Evolutionary conservation across 2,329 filamentous ascomycete genomes (phyloP).

Genomic region (Pseudogymnoascus sp.): DNA sequence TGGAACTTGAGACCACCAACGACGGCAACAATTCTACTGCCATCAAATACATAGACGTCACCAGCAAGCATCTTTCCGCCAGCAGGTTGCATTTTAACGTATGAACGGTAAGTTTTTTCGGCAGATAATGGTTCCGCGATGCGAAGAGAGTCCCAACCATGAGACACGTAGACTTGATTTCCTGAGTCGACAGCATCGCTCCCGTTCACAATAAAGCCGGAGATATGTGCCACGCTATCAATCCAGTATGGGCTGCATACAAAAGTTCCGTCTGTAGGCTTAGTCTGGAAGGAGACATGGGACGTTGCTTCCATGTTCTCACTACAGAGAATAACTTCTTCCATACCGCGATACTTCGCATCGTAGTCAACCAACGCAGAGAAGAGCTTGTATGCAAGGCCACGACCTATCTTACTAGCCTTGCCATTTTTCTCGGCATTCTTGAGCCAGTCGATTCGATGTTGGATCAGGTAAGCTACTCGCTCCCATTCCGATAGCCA

Average conservation of each 20-base stretch:
- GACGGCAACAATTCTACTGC: conserved; percentile 23
- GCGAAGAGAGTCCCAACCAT: conserved; percentile 49
- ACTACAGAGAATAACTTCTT: conserved; percentile 49
- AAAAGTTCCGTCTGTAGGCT: conserved; percentile 41
- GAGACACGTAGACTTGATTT: conserved; percentile 50
- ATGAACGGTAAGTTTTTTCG: conserved; percentile 45
- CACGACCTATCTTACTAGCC: conserved; percentile 65
- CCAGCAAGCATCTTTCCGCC: conserved; percentile 45
- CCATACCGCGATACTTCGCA: conserved; percentile 47
- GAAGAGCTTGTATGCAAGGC: conserved; percentile 70
- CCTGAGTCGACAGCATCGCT: conserved; percentile 47
- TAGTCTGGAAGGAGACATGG: conserved; percentile 40
- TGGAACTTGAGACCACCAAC: conserved; percentile 25
- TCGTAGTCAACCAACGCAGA: conserved; percentile 51
- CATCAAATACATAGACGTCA: conserved; percentile 48
- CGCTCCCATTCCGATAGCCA: conserved; percentile 62
- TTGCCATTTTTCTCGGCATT: conserved; percentile 56
- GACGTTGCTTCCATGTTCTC: conserved; percentile 37
- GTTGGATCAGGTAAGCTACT: conserved; percentile 60
- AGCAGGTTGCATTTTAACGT: conserved; percentile 49
- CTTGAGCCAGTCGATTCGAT: conserved; percentile 49
- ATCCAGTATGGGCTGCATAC: conserved; percentile 49
- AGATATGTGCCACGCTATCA: conserved; percentile 48
- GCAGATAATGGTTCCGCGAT: conserved; percentile 40
- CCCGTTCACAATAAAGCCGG: conserved; percentile 50